Evolutionary conservation across 441 rosid species (phyloP).

Genomic region (Dalechampia spathulata): DNA sequence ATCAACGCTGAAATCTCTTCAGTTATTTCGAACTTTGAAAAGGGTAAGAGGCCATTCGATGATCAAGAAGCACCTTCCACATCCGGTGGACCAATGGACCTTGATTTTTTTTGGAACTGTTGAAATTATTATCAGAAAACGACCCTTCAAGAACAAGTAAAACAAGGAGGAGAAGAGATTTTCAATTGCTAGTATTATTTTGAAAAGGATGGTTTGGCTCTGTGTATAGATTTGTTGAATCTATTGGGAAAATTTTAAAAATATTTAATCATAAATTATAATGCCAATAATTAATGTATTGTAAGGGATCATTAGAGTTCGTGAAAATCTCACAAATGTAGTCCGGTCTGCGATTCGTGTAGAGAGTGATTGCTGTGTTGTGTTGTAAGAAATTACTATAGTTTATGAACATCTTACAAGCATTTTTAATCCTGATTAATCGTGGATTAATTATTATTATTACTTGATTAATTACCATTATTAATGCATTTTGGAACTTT

Average conservation of each 20-base stretch:
- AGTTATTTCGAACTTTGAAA: slow-evolving; percentile 36
- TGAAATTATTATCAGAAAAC: slow-evolving; percentile 19
- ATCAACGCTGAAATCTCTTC: slow-evolving; percentile 42
- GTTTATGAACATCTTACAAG: no score
- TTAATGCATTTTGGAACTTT: no score
- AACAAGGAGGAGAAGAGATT: not conserved
- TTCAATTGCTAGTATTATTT: slow-evolving; percentile 21
- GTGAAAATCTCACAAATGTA: no score
- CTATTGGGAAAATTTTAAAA: slow-evolving; percentile 21
- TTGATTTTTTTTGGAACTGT: slow-evolving; percentile 56
- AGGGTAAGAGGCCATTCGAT: slow-evolving; percentile 33
- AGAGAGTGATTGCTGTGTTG: no score
- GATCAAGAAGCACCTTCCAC: slow-evolving; percentile 54
- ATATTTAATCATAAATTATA: no score
- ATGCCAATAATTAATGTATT: no score
- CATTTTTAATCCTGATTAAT: no score
- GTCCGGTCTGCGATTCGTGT: no score
- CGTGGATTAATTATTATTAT: no score
- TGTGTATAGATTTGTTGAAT: slow-evolving; percentile 32
- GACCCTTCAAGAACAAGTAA: not conserved
- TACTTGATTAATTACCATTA: no score
- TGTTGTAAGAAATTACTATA: no score
- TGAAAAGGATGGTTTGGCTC: slow-evolving; percentile 21
- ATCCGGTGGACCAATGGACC: slow-evolving; percentile 41
- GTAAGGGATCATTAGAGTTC: no score